Base-by-base conservation (phyloP, 2,329 filamentous ascomycete species). In the Pestalotiopsis sp. region DNA sequence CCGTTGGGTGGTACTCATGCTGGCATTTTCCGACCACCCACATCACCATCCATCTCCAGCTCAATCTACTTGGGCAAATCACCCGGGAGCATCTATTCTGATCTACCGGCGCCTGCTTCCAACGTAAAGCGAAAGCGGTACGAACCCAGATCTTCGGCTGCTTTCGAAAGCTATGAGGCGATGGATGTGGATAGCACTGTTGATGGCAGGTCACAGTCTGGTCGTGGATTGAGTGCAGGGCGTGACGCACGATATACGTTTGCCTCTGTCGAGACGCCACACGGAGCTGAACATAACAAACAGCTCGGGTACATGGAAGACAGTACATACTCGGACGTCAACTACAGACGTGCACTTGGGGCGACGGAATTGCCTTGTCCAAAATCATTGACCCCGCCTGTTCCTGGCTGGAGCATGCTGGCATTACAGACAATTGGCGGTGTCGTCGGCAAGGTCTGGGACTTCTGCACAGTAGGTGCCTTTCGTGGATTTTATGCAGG, bases 401-500 rank as follows among this genome's bases (percentile, higher is more conserved):
- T 68, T 12, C 73, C 71, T 36, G 82, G 84, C 49, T 92, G 89
- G 90, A 85, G 87, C 38, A 82, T 83, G 20, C 80, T 88, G 63
- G 87, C 92, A 4, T 82, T 93, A 40, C 87, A 82, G 56, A 85
- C 92, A 0, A 85, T 93, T 7, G 90, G 90, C 1, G 89, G 86
- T 36, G 88, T 92, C 3, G 89, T 92, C 1, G 92, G 93, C 20
- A 95, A 91, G 75, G 90, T 97, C 0, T 94, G 93, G 87, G 89
- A 94, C 73, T 96, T 97, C 75, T 97, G 95, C 82, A 93, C 85
- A 78, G 82, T 83, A 0, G 89, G 87, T 9, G 89, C 92, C 0
- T 97, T 98, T 76, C 87, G 88, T 67, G 95, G 95, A 0, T 98
- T 98, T 78, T 91, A 95, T 70, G 94, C 95, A 13, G 95, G 95